Conservation (phyloP, 2,329 filamentous ascomycete species). For the Aspergillus neoniger region DNA sequence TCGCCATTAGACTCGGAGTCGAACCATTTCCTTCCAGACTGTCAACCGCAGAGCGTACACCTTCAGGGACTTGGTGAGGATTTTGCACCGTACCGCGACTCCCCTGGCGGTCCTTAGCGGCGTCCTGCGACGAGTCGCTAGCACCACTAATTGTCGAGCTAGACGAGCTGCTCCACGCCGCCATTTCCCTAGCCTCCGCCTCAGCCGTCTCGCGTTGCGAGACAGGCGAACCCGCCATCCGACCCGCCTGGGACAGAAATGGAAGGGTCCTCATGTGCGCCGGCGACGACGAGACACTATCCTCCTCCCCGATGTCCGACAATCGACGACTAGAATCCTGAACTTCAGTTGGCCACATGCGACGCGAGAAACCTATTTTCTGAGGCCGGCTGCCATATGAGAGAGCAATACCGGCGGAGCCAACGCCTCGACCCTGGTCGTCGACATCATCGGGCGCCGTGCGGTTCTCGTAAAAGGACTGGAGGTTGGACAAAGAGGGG, state of each 20-base stretch:
- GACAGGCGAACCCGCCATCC: slow-evolving; percentile 21
- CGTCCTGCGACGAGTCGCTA: slow-evolving; percentile 27
- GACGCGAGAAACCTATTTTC: slow-evolving; percentile 37
- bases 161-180: slow-evolving; percentile 37
- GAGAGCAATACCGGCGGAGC: slow-evolving; percentile 9
- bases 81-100: slow-evolving; percentile 1
- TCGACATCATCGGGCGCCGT: slow-evolving; percentile 12
- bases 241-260: slow-evolving; percentile 12
- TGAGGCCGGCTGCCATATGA: slow-evolving; percentile 17
- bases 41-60: neutral
- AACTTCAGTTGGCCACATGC: slow-evolving; percentile 38
- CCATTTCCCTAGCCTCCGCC: slow-evolving; percentile 50
- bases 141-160: slow-evolving; percentile 40
- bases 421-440: neutral
- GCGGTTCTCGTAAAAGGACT: slow-evolving; percentile 36
- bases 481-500: slow-evolving; percentile 49
- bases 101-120: slow-evolving; percentile 12
- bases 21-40: slow-evolving; percentile 24
- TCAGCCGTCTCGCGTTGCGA: slow-evolving; percentile 52
- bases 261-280: slow-evolving; percentile 18
- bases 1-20: slow-evolving; percentile 39
- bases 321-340: slow-evolving; percentile 44
- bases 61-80: neutral
- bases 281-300: slow-evolving; percentile 33
- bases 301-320: slow-evolving; percentile 51